phyloP scores from a whole-genome alignment of 2,329 filamentous ascomycete species.

The Trichoderma guizhouense region DNA sequence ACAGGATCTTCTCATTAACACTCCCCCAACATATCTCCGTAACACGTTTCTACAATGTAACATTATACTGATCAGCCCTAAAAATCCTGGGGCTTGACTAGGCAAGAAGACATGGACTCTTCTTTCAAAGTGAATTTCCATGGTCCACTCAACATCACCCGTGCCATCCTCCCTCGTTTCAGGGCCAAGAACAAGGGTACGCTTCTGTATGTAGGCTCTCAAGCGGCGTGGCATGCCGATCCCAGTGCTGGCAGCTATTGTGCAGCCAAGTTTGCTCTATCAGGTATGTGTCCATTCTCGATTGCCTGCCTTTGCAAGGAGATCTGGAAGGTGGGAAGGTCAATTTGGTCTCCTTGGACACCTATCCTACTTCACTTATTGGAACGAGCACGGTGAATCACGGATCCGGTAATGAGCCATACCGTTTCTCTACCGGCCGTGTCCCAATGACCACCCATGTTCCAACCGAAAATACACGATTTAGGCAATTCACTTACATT shows the following conservation, averaged over 20 bases:
- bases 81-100: not conserved
- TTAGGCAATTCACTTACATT: not conserved
- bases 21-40: not conserved
- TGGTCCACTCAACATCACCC: slow-evolving; percentile 36
- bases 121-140: slow-evolving; percentile 37
- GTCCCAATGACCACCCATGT: not conserved
- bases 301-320: not conserved
- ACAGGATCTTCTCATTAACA: not conserved
- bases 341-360: not conserved
- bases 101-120: slow-evolving; percentile 26
- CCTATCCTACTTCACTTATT: not conserved
- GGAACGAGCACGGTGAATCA: not conserved
- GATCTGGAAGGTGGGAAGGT: not conserved
- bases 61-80: not conserved
- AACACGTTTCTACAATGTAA: not conserved
- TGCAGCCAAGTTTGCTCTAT: slow-evolving; percentile 32
- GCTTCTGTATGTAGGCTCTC: slow-evolving; percentile 35
- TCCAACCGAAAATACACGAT: not conserved
- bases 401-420: not conserved
- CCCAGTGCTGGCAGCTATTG: slow-evolving; percentile 32
- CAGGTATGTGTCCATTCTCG: slow-evolving; percentile 23
- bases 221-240: slow-evolving; percentile 34
- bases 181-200: slow-evolving; percentile 30
- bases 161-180: slow-evolving; percentile 33
- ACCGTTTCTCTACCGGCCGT: not conserved